Percentiles rank a stretch among this genome's conserved stretches.
These are phyloP conservation scores for Dissophora globulifera DNA, from an alignment of 192 early-diverging fungal species.

Conservation along the genomic window DNA sequence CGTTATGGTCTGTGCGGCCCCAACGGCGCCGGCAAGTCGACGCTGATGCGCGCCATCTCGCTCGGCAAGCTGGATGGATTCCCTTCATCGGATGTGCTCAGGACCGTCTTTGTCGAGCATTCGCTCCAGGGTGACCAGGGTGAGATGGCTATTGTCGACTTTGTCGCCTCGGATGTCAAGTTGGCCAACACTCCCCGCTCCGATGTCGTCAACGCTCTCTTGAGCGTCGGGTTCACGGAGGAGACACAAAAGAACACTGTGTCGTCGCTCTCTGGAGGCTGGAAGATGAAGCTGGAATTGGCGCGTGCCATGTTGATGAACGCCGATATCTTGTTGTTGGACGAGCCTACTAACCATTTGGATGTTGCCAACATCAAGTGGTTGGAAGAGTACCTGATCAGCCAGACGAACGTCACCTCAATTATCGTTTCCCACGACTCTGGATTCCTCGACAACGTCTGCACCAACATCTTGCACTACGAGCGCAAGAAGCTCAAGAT, in stretches of 20 bases:
- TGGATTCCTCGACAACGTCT: slow-evolving; percentile 83
- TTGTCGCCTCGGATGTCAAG: slow-evolving; percentile 68
- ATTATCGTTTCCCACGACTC: slow-evolving; percentile 91
- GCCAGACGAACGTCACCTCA: slow-evolving; percentile 79
- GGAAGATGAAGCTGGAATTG: slow-evolving; percentile 93
- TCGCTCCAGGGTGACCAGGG: slow-evolving; percentile 77
- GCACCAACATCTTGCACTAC: slow-evolving; percentile 88
- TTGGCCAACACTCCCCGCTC: slow-evolving; percentile 65
- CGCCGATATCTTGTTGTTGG: slow-evolving; percentile 85
- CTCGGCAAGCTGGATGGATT: slow-evolving; percentile 86
- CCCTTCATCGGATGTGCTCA: slow-evolving; percentile 67
- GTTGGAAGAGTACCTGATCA: slow-evolving; percentile 78
- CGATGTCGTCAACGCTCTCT: slow-evolving; percentile 62
- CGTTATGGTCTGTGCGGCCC: slow-evolving; percentile 85
- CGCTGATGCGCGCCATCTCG: slow-evolving; percentile 87
- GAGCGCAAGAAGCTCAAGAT: slow-evolving; percentile 83
- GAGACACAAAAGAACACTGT: slow-evolving; percentile 72
- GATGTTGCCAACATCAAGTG: slow-evolving; percentile 72
- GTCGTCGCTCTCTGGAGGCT: slow-evolving; percentile 82
- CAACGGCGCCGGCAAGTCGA: slow-evolving; percentile 89
- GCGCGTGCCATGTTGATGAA: slow-evolving; percentile 89
- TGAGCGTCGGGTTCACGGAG: slow-evolving; percentile 75
- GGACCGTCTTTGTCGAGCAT: slow-evolving; percentile 86
- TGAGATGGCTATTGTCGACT: slow-evolving; percentile 77
- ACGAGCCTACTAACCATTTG: slow-evolving; percentile 91